A percentile compares a stretch with the other conserved stretches of the same genome.
phyloP scores from a whole-genome alignment of 805 yeast species.

The Zygotorulaspora sp. region DNA sequence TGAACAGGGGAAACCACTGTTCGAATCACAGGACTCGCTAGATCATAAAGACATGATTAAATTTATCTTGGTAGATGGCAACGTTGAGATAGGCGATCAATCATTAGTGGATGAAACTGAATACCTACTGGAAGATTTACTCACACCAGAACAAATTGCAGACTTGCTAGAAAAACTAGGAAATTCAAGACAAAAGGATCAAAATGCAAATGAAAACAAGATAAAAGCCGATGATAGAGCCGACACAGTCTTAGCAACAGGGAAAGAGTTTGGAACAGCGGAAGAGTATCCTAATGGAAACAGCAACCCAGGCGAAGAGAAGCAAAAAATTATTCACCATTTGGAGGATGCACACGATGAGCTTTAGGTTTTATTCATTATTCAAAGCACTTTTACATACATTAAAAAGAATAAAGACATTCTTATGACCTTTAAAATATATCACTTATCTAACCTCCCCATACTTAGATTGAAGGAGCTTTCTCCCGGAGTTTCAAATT shows the following conservation, averaged over 20 bases:
- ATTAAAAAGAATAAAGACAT: too few relatives aligned
- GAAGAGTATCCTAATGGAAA: too few relatives aligned
- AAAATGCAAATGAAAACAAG: constrained; percentile 1
- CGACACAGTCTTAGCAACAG: too few relatives aligned
- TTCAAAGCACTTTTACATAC: too few relatives aligned
- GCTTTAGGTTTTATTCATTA: too few relatives aligned
- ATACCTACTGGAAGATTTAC: constrained; percentile 16
- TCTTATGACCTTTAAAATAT: too few relatives aligned
- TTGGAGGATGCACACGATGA: too few relatives aligned
- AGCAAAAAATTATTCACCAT: too few relatives aligned
- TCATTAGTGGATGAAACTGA: constrained; percentile 13
- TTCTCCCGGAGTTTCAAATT: constrained; percentile 7
- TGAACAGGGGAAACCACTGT: background rate
- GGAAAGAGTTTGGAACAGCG: too few relatives aligned
- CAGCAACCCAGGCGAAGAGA: too few relatives aligned
- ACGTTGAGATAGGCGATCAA: constrained; percentile 19
- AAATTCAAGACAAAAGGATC: background rate
- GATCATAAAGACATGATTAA: background rate
- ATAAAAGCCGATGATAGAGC: too few relatives aligned
- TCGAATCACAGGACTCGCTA: background rate
- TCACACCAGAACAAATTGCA: constrained; percentile 7
- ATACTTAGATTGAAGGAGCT: constrained; percentile 23
- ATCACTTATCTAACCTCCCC: constrained; percentile 15
- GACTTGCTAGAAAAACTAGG: constrained; percentile 2
- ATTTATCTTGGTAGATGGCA: constrained; percentile 10